Evolutionary conservation across 129 eudicot species (phyloP), one percentile per base, ranked within the genome.

Genomic region (Rutidosis leptorrhynchoides): DNA sequence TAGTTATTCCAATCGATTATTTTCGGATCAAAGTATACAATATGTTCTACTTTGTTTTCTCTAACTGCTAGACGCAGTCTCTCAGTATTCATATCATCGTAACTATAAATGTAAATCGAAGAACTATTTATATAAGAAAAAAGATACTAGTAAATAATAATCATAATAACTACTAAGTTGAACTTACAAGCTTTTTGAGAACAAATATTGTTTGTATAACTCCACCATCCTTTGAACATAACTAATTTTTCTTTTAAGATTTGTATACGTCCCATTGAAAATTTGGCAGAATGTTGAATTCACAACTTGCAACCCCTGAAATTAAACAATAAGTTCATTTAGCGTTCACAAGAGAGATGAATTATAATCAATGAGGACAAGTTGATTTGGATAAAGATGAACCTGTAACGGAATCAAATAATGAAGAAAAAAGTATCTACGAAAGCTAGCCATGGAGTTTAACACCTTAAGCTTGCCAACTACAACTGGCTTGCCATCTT

Each of bases 21-120:
- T 73, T 80, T 88, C 15, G 96, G 92, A 66, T 93, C 96, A 72
- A 93, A 88, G 59, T 86, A 82, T 78, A 93, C 84, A 14, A 76
- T 58, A 15, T 75, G 72, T 28, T 92, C 96, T 17, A 26, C 76
- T 8, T 67, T 82, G 15, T 80, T 74, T 26, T 82, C 76, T 63
- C 45, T 80, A 52, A 85, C 78, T 24, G 78, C 70, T 55, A 62
- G 82, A 28, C 92, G 84, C 28, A 93, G 69, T 56, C 82, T 88
- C 51, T 83, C 86, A 0, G 92, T 85, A 78, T 93, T 93, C 74
- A 77, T 80, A 56, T 93, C 98, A 46, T 93, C 95, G n/a, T 53
- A 93, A 45, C 98, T 92, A 73, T 73, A 53, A 27, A 21, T 33
- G 14, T 10, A 65, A 45, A 65, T 19, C 12, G 10, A 3, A 1